Percentiles rank a stretch among this genome's conserved stretches.
Conservation (phyloP, 2,329 filamentous ascomycete genomes). For the Verticillium longisporum region DNA sequence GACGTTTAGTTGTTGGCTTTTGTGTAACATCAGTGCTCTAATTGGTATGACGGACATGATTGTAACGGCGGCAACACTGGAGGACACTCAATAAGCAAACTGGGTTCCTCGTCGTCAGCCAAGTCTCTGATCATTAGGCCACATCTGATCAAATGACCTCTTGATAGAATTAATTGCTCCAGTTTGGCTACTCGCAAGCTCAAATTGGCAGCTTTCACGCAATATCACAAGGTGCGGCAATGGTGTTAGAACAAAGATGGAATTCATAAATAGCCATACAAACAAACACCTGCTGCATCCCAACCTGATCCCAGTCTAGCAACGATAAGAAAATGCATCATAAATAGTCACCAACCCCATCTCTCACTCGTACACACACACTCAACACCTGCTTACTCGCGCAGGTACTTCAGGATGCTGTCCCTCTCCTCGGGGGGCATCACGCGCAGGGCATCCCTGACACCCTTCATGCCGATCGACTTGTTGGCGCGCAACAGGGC, state of each 20-base stretch:
- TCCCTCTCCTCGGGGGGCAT: slow-evolving; percentile 87
- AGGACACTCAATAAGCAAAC: no score
- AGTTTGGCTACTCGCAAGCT: no score
- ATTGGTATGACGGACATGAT: no score
- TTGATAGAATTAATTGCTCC: no score
- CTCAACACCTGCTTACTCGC: slow-evolving; percentile 25
- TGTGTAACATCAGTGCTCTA: no score
- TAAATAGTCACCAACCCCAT: background rate
- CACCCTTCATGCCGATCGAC: slow-evolving; percentile 74
- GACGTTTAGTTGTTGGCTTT: no score
- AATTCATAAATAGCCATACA: background rate
- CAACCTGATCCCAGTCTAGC: background rate
- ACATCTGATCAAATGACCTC: no score
- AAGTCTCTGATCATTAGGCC: no score
- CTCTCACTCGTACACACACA: background rate
- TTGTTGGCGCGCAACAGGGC: slow-evolving; percentile 37
- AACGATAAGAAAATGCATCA: background rate
- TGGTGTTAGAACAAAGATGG: background rate
- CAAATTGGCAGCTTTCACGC: no score
- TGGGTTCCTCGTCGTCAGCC: no score
- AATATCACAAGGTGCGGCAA: background rate
- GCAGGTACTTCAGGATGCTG: slow-evolving; percentile 60
- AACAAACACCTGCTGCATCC: background rate
- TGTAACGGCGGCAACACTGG: no score
- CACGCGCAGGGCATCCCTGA: slow-evolving; percentile 78